Base-by-base conservation (phyloP, 352 stramenopile species). In the Thalassiosira livingstoniorum region DNA sequence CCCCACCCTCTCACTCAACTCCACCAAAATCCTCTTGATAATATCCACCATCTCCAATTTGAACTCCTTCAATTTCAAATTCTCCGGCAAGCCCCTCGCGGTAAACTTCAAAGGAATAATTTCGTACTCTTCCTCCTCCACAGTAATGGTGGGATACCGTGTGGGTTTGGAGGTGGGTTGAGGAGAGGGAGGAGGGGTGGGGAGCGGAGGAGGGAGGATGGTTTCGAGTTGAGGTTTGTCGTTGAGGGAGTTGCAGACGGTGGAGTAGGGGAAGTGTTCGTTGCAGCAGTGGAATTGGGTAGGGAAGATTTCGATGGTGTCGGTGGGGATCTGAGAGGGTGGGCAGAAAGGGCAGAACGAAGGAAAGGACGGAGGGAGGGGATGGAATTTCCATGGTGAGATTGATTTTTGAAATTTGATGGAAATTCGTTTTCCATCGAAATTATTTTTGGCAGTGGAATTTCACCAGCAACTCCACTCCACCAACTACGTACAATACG, bases 41-140 rank as follows among this genome's bases (percentile, higher is more conserved):
- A 79, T 54, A 13, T 32, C n/a, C 29, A 63, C 61, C 76, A 88
- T 85, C 45, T 83, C 72, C 43, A 65, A 53, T 64, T 80, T 88
- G 1, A 80, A 34, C 0, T 75, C 53, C 42, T 37, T 53, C 58
- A 75, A 70, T 13, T 72, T 73, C 27, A 76, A 35, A 67, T 80
- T 61, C 32, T 84, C 55, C 2, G 73, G 73, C 29, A 82, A 35
- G 31, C 67, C 58, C 1, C 45, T 34, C 15, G 74, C 75, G 0
- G 35, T 63, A 47, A 82, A 82, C 54, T 72, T 47, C 29, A 82
- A 58, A 2, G 75, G 65, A 27, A 84, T 39, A 23, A 72, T 75
- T 65, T 82, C 79, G 27, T 60, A 66, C 34, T 72, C 64, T 51
- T 76, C 42, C 10, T 74, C 53, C 31, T 78, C 45, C 13, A 42